Evolutionary conservation across 345 rosid genomes (phyloP).

Genomic region (Nasturtium officinale): DNA sequence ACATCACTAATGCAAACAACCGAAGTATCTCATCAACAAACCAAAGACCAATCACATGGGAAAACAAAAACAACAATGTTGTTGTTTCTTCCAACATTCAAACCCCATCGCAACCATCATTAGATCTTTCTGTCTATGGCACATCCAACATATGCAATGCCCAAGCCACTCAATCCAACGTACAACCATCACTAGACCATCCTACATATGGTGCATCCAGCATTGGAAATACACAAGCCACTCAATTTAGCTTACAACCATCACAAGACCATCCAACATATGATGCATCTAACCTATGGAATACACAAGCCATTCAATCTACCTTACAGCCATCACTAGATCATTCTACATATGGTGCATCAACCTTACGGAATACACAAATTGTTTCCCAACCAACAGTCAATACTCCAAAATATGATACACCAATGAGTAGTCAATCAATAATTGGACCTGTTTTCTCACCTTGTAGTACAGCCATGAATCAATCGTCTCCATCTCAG

Average conservation of each 20-base stretch:
- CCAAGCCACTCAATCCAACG: background rate
- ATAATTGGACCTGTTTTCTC: constrained; percentile 68
- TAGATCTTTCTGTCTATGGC: background rate
- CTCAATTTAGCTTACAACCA: constrained; percentile 28
- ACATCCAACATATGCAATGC: constrained; percentile 1
- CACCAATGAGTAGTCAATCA: constrained; percentile 61
- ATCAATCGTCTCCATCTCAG: constrained; percentile 56
- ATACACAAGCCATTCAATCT: no score
- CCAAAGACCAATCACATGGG: constrained; percentile 70
- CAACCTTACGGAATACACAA: constrained; percentile 9
- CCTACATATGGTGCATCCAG: background rate
- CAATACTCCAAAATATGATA: constrained; percentile 50
- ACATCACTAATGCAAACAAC: constrained; percentile 55
- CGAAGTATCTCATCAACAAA: constrained; percentile 50
- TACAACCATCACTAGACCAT: constrained; percentile 2
- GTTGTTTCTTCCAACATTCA: constrained; percentile 52
- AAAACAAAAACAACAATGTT: constrained; percentile 43
- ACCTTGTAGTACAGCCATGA: constrained; percentile 77
- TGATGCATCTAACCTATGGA: no score
- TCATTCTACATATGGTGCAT: background rate
- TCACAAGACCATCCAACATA: no score
- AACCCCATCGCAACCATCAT: constrained; percentile 39
- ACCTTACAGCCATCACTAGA: constrained; percentile 2
- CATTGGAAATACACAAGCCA: constrained; percentile 10
- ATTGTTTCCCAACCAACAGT: constrained; percentile 36